phyloP scores from a whole-genome alignment of 2,329 filamentous ascomycete species.

The Didymella pomorum region DNA sequence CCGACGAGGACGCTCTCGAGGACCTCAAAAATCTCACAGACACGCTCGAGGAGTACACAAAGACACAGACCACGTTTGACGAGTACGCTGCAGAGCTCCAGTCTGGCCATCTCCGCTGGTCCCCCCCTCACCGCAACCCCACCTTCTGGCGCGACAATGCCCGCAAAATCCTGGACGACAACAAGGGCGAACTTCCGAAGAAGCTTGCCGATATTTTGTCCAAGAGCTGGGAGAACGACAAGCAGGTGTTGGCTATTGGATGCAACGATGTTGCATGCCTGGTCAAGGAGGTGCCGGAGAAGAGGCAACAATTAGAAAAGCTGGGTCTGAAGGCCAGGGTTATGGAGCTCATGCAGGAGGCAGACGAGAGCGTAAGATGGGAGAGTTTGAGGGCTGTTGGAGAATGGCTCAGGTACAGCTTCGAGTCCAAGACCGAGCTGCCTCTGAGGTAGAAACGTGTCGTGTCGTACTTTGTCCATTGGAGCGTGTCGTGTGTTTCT shows the following conservation, averaged over 20 bases:
- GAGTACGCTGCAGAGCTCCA: slow-evolving; percentile 82
- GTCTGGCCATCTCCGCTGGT: slow-evolving; percentile 90
- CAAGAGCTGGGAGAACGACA: slow-evolving; percentile 84
- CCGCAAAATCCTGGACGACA: slow-evolving; percentile 81
- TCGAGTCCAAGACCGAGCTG: slow-evolving; percentile 48
- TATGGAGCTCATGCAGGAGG: slow-evolving; percentile 92
- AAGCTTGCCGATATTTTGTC: slow-evolving; percentile 86
- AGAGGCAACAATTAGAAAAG: slow-evolving; percentile 80
- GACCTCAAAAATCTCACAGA: slow-evolving; percentile 57
- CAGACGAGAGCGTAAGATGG: slow-evolving; percentile 89
- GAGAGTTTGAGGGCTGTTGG: slow-evolving; percentile 87
- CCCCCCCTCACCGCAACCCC: slow-evolving; percentile 84
- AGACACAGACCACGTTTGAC: slow-evolving; percentile 72
- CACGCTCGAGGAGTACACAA: slow-evolving; percentile 86
- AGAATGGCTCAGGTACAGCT: slow-evolving; percentile 75
- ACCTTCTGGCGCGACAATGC: slow-evolving; percentile 94
- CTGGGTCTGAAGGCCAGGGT: slow-evolving; percentile 84
- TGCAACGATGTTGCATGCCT: slow-evolving; percentile 91
- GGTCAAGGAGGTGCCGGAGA: slow-evolving; percentile 89
- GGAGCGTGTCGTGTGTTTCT: slow-evolving; percentile 18
- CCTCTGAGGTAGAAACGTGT: slow-evolving; percentile 36
- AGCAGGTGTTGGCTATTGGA: slow-evolving; percentile 86
- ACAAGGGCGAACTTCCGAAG: slow-evolving; percentile 78
- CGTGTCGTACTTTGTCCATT: neutral
- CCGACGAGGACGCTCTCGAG: slow-evolving; percentile 62